Evolutionary conservation across 352 stramenopile genomes (phyloP), one percentile per base, ranked within the genome.

Genomic region (Phytophthora syringae): DNA sequence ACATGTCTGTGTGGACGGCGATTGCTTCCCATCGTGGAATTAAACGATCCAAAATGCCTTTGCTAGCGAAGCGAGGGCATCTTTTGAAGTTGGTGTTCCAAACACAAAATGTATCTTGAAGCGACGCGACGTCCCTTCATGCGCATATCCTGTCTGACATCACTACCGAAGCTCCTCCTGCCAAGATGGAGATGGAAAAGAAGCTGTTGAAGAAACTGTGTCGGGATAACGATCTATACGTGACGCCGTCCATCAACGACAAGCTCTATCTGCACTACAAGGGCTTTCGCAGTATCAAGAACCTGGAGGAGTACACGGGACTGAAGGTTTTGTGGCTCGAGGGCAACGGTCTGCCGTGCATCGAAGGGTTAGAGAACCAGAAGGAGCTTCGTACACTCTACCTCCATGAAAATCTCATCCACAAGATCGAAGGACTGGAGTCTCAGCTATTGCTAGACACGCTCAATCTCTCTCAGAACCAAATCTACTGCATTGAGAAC

Each of bases 261-360:
- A 98, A 97, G 58, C 80, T 99, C 32, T 99, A 99, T 64, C 74
- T 99, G 25, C 95, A 99, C 73, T 98, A 98, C 80, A 98, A 98
- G 74, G 96, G 96, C 32, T 99, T 98, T 58, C 79, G 79, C 20
- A 65, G 80, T 36, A 98, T 99, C 66, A 69, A 97, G 45, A 98
- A 99, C 60, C 77, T 99, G 40, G 94, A 98, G 16, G 88, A 97
- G 62, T 99, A 98, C 86, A 98, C 88, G 13, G 90, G 90, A 1
- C 74, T 98, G 22, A 97, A 97, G 62, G 93, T 97, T 22, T 74
- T 98, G 21, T 98, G 93, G 94, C 83, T 98, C 25, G 95, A 98
- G 61, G 94, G 95, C 50, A 98, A 98, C 58, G 95, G 94, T 0
- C 71, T 98, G 11, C 65, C 65, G 1, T 83, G 79, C 20, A 98